A percentile compares a stretch with the other conserved stretches of the same genome.
phyloP scores from a whole-genome alignment of 352 stramenopile species.

The Pilasporangium apinafurcum region DNA sequence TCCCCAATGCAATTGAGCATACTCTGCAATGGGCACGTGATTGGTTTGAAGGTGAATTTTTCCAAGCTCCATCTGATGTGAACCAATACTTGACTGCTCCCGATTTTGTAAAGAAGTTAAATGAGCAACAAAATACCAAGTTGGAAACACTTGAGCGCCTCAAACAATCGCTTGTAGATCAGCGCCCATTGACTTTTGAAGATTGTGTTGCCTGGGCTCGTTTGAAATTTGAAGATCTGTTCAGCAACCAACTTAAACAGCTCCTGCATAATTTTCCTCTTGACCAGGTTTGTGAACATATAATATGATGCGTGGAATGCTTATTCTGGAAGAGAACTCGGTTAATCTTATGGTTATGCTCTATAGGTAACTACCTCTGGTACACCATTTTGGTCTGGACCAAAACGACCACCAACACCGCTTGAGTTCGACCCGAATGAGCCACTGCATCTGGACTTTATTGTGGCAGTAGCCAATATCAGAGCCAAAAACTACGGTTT shows the following conservation, averaged over 20 bases:
- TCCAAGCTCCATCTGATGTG: slow-evolving; percentile 94
- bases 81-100: slow-evolving; percentile 89
- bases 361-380: slow-evolving; percentile 92
- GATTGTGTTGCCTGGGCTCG: slow-evolving; percentile 98
- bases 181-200: slow-evolving; percentile 90
- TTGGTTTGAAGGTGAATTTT: slow-evolving; percentile 99
- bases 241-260: slow-evolving; percentile 97
- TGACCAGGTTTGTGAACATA: no score
- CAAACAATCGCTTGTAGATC: slow-evolving; percentile 89
- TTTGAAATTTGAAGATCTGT: slow-evolving; percentile 97
- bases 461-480: slow-evolving; percentile 93
- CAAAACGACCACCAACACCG: slow-evolving; percentile 94
- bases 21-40: slow-evolving; percentile 98
- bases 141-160: slow-evolving; percentile 94
- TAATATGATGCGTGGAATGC: no score
- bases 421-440: slow-evolving; percentile 91
- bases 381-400: slow-evolving; percentile 98
- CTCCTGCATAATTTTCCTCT: slow-evolving; percentile 98
- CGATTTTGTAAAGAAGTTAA: slow-evolving; percentile 90
- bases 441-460: slow-evolving; percentile 93
- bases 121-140: slow-evolving; percentile 96
- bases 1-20: slow-evolving; percentile 99
- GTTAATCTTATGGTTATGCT: slow-evolving; percentile 3
- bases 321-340: no score
- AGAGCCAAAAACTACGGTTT: slow-evolving; percentile 95